Evolutionary conservation across 257 asterid genomes (phyloP).

Genomic region (Petrea volubilis): DNA sequence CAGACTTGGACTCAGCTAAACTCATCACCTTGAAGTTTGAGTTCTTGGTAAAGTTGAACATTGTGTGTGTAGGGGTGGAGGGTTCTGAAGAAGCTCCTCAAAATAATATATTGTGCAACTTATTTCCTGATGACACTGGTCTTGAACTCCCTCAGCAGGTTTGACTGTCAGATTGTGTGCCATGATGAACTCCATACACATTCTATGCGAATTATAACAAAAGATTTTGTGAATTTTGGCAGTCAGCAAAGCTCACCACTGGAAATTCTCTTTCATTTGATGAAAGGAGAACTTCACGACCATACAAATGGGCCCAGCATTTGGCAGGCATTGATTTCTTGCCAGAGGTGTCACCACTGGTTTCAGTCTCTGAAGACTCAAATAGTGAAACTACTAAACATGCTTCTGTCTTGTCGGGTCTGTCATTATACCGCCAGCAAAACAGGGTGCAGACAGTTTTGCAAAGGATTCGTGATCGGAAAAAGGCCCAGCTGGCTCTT

Average conservation of each 20-base stretch:
- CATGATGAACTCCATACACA: constrained; percentile 25
- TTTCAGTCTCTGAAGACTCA: constrained; percentile 49
- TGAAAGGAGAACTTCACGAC: constrained; percentile 73
- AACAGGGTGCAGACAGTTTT: constrained; percentile 89
- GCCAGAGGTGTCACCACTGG: constrained; percentile 88
- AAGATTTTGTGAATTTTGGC: constrained; percentile 33
- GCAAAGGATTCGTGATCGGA: constrained; percentile 83
- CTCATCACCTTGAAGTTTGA: constrained; percentile 83
- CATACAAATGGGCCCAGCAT: constrained; percentile 98
- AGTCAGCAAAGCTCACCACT: constrained; percentile 80
- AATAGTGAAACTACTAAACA: constrained; percentile 55
- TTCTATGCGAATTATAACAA: constrained; percentile 24
- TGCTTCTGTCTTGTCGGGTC: constrained; percentile 56
- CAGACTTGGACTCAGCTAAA: constrained; percentile 48
- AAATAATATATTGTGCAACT: constrained; percentile 73
- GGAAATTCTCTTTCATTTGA: constrained; percentile 67
- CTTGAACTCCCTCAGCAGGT: constrained; percentile 98
- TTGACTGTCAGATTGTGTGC: constrained; percentile 24
- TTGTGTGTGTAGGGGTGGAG: constrained; percentile 86
- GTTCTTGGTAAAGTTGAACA: constrained; percentile 69
- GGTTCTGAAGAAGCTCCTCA: constrained; percentile 65
- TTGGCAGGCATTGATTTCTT: constrained; percentile 94
- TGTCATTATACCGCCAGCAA: constrained; percentile 85
- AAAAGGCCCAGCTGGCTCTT: constrained; percentile 92
- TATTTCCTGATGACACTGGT: constrained; percentile 97